Base-by-base conservation (phyloP, 768 basidiomycete genomes). In the Suillus americanus region DNA sequence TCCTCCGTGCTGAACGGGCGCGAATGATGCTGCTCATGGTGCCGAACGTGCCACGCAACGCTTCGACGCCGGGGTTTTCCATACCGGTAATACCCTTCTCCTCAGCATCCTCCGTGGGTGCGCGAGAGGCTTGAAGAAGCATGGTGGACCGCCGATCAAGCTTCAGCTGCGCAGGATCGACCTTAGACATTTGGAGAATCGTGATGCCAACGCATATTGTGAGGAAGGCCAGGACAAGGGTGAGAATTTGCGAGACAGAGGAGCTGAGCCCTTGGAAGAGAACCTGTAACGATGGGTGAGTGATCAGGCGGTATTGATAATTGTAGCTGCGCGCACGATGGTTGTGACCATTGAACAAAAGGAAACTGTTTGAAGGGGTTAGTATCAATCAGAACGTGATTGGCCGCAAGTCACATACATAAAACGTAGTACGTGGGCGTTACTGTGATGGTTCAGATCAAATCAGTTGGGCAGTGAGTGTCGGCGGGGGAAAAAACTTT, bases 51-150 rank as follows among this genome's bases (percentile, higher is more conserved):
- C 97, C 96, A 20, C 97, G 86, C 0, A 99, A 83, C 2, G 95
- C 85, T 66, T 95, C 95, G 75, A 97, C 91, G 3, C 96, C 96
- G 0, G 97, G 96, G 68, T 99, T 94, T 74, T 98, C 95, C 23
- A 87, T 64, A 0, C 85, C 89, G 5, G 84, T 65, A 2, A 81
- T 70, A 16, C 78, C 75, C 62, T 87, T 86, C 71, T 93, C 92
- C 62, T 89, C 89, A 40, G 20, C 10, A 12, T 73, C 71, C 67
- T 91, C 89, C 3, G 91, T 91, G 51, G 88, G 86, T 28, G 81
- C 73, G 23, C 88, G 86, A 2, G 94, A 85, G n/a, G 94, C 96
- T 75, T 93, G 89, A 38, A 99, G 84, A 28, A 99, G 86, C 56
- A 98, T 85, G 0, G 97, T 98, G 1, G 93, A 91, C 40, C 91